Evolutionary conservation across 768 basidiomycete genomes (phyloP).

Genomic region (Cyclocybe aegerita): DNA sequence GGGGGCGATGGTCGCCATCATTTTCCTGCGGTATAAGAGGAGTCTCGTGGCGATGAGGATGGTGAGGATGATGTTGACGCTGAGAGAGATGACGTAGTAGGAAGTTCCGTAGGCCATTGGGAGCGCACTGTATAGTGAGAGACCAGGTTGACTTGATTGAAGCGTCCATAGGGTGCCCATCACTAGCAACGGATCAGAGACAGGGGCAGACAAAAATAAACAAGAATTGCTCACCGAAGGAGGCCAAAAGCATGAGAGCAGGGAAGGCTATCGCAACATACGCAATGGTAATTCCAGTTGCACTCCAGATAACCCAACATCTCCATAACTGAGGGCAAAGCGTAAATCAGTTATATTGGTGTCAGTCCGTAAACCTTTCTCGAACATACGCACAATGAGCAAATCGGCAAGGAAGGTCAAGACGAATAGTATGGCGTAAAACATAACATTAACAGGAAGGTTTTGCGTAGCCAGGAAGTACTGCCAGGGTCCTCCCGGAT

Average conservation of each 20-base stretch:
- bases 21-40: constrained; percentile 27
- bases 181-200: constrained; percentile 17
- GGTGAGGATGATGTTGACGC: constrained; percentile 41
- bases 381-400: constrained; percentile 38
- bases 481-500: constrained; percentile 41
- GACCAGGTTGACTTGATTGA: constrained; percentile 38
- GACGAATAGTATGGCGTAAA: constrained; percentile 41
- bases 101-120: constrained; percentile 35
- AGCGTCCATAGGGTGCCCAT: constrained; percentile 44
- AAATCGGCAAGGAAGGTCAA: constrained; percentile 42
- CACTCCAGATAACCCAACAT: constrained; percentile 46
- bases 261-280: constrained; percentile 36
- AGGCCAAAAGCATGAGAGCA: constrained; percentile 31
- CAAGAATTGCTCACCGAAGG: constrained; percentile 33
- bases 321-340: constrained; percentile 37
- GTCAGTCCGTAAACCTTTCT: too few relatives aligned
- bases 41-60: constrained; percentile 37
- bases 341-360: neutral
- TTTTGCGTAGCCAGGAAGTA: constrained; percentile 43
- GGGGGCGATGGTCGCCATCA: constrained; percentile 27
- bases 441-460: constrained; percentile 41
- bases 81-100: constrained; percentile 37
- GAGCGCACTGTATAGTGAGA: constrained; percentile 36
- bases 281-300: constrained; percentile 28
- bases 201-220: neutral